These are phyloP conservation scores for Xylaria sp. DNA, from an alignment of 2,329 filamentous ascomycete genomes.

Conservation along the genomic window DNA sequence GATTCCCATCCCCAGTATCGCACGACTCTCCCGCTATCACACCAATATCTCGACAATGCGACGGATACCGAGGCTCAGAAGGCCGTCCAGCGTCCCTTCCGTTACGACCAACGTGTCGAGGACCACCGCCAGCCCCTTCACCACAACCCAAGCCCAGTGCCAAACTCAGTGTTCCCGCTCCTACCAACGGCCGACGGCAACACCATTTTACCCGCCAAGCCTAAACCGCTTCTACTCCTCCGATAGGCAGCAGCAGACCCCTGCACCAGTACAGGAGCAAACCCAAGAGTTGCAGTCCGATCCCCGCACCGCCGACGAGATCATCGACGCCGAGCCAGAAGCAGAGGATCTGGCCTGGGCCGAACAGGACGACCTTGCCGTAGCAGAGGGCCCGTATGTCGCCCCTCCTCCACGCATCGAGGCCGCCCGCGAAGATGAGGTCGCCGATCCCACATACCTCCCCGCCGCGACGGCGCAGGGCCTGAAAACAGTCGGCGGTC, in stretches of 20 bases:
- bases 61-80: slow-evolving; percentile 46
- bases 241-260: slow-evolving; percentile 24
- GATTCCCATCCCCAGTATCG: not conserved
- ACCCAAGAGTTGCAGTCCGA: not conserved
- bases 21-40: not conserved
- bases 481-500: slow-evolving; percentile 59
- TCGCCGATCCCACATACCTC: slow-evolving; percentile 54
- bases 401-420: slow-evolving; percentile 41
- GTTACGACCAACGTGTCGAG: slow-evolving; percentile 4
- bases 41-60: slow-evolving; percentile 42
- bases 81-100: slow-evolving; percentile 40
- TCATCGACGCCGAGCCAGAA: not conserved
- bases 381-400: slow-evolving; percentile 22
- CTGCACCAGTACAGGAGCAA: not conserved
- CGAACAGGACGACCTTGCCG: not conserved
- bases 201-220: slow-evolving; percentile 16
- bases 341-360: not conserved
- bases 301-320: not conserved
- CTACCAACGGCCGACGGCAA: slow-evolving; percentile 10
- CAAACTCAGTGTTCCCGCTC: slow-evolving; percentile 2
- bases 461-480: slow-evolving; percentile 59
- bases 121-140: not conserved
- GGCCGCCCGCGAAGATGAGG: slow-evolving; percentile 45
- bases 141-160: too few relatives aligned
- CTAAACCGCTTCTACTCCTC: slow-evolving; percentile 44